These are phyloP conservation scores for Ustilago nuda DNA, from an alignment of 1,284 basidiomycete genomes.

Conservation along the genomic window DNA sequence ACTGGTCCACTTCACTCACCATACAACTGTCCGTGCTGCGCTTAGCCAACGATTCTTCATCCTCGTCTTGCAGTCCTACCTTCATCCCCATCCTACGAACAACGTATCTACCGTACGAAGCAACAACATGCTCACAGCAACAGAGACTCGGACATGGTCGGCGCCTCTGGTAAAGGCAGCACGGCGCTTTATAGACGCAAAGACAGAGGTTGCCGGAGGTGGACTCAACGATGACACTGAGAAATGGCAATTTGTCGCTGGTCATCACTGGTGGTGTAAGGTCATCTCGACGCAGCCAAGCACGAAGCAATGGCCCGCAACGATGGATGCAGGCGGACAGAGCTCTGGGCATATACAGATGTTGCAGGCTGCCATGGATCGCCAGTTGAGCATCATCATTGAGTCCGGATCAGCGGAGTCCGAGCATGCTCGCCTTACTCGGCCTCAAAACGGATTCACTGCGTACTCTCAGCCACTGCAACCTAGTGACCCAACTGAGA, in stretches of 20 bases:
- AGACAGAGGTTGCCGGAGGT: background rate
- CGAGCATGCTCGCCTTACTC: background rate
- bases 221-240: background rate
- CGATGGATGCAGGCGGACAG: background rate
- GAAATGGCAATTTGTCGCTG: slow-evolving; percentile 31
- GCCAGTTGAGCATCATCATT: slow-evolving; percentile 27
- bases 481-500: too few relatives aligned
- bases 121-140: slow-evolving; percentile 22
- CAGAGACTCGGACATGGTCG: slow-evolving; percentile 26
- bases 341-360: background rate
- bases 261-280: slow-evolving; percentile 25
- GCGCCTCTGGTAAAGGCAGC: slow-evolving; percentile 21
- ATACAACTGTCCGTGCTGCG: background rate
- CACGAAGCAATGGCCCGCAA: slow-evolving; percentile 8
- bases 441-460: background rate
- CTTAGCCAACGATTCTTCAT: background rate
- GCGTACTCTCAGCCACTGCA: background rate
- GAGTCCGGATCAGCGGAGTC: slow-evolving; percentile 15
- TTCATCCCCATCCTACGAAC: background rate
- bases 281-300: slow-evolving; percentile 31
- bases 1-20: background rate
- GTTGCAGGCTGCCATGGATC: background rate
- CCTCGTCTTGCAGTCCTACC: background rate
- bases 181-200: background rate
- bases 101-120: background rate